phyloP scores from a whole-genome alignment of 345 rosid species.

The Barbarea vulgaris region DNA sequence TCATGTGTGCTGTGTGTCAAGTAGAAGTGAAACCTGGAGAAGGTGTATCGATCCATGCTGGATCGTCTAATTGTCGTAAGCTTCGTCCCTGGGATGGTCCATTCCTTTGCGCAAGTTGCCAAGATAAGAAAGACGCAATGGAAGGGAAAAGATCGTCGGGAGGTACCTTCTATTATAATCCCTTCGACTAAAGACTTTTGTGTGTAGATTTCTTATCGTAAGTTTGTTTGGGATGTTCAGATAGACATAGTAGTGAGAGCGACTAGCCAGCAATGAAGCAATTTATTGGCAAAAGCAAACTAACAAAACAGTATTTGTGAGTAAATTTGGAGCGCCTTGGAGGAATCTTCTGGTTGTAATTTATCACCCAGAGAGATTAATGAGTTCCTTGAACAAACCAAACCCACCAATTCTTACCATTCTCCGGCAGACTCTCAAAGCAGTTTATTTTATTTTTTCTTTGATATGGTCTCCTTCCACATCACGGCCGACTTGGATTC shows the following conservation, averaged over 20 bases:
- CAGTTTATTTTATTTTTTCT: conserved; percentile 36
- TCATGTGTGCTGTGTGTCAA: conserved; percentile 98
- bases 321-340: conserved; percentile 31
- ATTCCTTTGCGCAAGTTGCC: conserved; percentile 95
- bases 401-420: conserved; percentile 34
- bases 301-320: conserved; percentile 37
- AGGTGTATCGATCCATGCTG: conserved; percentile 91
- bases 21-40: conserved; percentile 96
- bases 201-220: neutral
- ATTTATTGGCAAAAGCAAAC: conserved; percentile 44
- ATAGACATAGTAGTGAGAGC: conserved; percentile 82
- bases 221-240: conserved; percentile 45
- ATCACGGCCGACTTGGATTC: conserved; percentile 31
- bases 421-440: conserved; percentile 38
- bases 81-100: conserved; percentile 99
- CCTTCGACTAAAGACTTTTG: neutral
- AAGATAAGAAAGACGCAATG: conserved; percentile 96
- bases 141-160: conserved; percentile 88
- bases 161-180: conserved; percentile 53
- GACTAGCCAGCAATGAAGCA: conserved; percentile 59
- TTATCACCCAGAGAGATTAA: conserved; percentile 26
- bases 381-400: conserved; percentile 30
- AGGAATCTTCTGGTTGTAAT: conserved; percentile 39
- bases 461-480: conserved; percentile 32
- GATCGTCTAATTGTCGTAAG: conserved; percentile 58